These are phyloP conservation scores for Prorocentrum cordatum DNA, from an alignment of 169 alveolate genomes.

Conservation along the genomic window DNA sequence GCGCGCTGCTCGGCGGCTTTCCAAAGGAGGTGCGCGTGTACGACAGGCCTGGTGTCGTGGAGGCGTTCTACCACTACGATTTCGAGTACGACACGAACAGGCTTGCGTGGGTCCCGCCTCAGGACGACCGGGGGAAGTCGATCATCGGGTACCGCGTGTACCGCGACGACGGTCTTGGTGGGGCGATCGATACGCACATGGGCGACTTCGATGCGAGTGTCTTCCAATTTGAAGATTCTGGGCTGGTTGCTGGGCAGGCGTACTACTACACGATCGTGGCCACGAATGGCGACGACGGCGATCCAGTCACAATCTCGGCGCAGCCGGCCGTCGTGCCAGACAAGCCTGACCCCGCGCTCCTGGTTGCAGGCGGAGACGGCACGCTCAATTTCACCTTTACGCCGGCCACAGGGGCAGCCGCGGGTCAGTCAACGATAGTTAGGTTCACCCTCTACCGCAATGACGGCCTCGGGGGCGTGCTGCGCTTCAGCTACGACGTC, in stretches of 20 bases:
- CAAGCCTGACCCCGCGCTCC: conserved; percentile 51
- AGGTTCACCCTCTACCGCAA: conserved; percentile 45
- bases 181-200: conserved; percentile 16
- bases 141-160: conserved; percentile 49
- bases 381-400: conserved; percentile 42
- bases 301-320: conserved; percentile 63
- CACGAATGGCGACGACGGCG: too few relatives aligned
- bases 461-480: conserved; percentile 46
- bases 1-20: conserved; percentile 26
- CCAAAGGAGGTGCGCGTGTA: conserved; percentile 60
- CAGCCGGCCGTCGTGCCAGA: conserved; percentile 48
- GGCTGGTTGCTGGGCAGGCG: conserved; percentile 24
- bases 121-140: conserved; percentile 45
- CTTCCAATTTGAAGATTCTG: conserved; percentile 4
- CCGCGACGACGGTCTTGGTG: conserved; percentile 68
- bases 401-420: too few relatives aligned
- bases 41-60: conserved; percentile 36
- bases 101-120: conserved; percentile 58
- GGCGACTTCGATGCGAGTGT: neutral
- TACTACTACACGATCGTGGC: conserved; percentile 10
- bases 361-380: conserved; percentile 16
- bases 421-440: too few relatives aligned
- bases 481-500: conserved; percentile 28
- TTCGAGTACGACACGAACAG: conserved; percentile 25
- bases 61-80: conserved; percentile 69